Base-by-base conservation (phyloP, 352 stramenopile species). In the Pythium volutum region DNA sequence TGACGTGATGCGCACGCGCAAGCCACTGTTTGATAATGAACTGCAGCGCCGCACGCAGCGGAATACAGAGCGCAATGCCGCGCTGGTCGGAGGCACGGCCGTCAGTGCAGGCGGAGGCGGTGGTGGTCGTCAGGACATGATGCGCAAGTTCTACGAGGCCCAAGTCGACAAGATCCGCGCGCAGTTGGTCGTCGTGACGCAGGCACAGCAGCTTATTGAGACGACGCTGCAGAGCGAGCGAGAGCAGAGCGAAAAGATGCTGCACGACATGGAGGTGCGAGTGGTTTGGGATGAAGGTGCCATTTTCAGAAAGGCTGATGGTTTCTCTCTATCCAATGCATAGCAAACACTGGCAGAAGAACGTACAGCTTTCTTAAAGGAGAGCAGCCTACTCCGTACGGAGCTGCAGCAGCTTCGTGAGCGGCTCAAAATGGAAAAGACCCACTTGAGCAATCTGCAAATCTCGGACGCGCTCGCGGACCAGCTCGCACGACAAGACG, bases 101-200 rank as follows among this genome's bases (percentile, higher is more conserved):
- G 2, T 26, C 9, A 59, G 51, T 8, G 36, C n/a, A 11, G n/a
- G 50, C 10, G 9, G 25, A 3, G 55, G 26, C 9, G 33, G 43
- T 18, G 23, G 57, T 10, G 55, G 36, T 2, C n/a, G 49, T 1
- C 47, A 72, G 47, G 56, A 77, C 14, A 68, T 89, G 36, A 87
- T 92, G 79, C 83, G 86, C 57, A 86, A 85, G 62, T 90, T 92
- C 47, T 93, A 90, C 63, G 79, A 91, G 66, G 76, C 82, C 23
- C 83, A 92, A 56, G 83, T 91, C n/a, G 77, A 82, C 14, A 85
- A 89, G 62, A 80, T 92, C 31, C 78, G 84, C 45, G 58, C 69
- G 22, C 81, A 93, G 58, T 63, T 91, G 26, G 67, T 64, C 0
- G 42, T 84, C 10, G 68, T 69, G 42, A 67, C 76, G 9, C 76